Evolutionary conservation across 2,329 filamentous ascomycete species (phyloP).

Genomic region (Trichoderma citrinoviride): DNA sequence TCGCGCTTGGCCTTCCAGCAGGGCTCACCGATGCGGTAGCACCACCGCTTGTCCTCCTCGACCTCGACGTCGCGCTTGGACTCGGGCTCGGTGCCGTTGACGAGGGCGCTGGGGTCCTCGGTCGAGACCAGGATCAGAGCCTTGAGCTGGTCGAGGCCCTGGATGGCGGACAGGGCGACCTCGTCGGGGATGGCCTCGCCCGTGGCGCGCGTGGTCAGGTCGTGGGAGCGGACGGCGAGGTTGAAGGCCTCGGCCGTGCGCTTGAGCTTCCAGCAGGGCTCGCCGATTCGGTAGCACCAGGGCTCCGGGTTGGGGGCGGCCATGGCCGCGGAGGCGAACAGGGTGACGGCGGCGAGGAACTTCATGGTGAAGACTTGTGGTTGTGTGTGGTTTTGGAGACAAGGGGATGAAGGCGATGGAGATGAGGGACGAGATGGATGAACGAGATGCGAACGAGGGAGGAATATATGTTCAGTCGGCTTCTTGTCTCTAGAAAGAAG

Average conservation of each 20-base stretch:
- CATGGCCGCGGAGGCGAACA: conserved; percentile 25
- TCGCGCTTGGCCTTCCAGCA: conserved; percentile 43
- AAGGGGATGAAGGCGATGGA: conserved; percentile 1
- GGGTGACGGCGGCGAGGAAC: conserved; percentile 29
- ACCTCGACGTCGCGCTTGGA: conserved; percentile 7
- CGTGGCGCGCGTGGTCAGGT: conserved; percentile 29
- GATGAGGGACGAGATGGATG: background rate
- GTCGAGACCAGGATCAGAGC: conserved; percentile 35
- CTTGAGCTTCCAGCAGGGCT: conserved; percentile 27
- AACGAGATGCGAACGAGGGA: background rate
- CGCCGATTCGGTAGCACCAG: conserved; percentile 32
- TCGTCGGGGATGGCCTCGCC: conserved; percentile 36
- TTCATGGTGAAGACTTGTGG: conserved; percentile 27
- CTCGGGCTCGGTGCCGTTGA: conserved; percentile 30
- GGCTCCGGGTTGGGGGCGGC: conserved; percentile 26
- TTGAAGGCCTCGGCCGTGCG: conserved; percentile 28
- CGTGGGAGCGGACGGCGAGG: conserved; percentile 28
- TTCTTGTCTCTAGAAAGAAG: background rate
- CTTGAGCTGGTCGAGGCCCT: conserved; percentile 41
- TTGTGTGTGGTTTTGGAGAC: background rate
- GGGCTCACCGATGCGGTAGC: conserved; percentile 31
- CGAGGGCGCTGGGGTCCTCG: conserved; percentile 31
- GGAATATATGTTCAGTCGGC: background rate
- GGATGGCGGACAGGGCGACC: conserved; percentile 39
- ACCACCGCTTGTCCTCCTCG: conserved; percentile 25